A percentile compares a stretch with the other conserved stretches of the same genome.
Evolutionary conservation across 108 stramenopile species (phyloP).

Genomic region (Nitzschia palea): DNA sequence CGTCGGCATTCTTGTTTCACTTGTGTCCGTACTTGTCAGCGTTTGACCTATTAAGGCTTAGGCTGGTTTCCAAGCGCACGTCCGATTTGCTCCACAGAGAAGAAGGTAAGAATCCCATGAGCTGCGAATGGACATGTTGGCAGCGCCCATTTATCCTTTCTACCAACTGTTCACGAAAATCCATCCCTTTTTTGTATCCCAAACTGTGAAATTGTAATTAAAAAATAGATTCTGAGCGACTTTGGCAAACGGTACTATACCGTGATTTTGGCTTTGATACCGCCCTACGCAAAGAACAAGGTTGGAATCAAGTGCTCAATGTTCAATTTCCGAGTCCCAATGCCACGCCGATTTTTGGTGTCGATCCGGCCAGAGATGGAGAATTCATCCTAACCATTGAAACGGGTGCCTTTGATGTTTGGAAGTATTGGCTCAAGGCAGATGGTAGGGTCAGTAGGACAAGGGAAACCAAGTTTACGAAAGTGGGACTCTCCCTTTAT

Average conservation of each 20-base stretch:
- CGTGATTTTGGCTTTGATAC: conserved; percentile 20
- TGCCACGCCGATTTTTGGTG: conserved; percentile 1
- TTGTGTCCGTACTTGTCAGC: conserved; percentile 11
- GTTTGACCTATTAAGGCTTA: not conserved
- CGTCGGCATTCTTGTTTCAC: not conserved
- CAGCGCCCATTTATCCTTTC: too few species aligned
- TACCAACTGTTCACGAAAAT: not conserved
- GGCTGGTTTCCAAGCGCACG: not conserved
- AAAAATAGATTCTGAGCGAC: conserved; percentile 15
- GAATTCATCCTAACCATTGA: not conserved
- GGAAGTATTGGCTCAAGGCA: conserved; percentile 24
- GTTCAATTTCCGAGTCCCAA: conserved; percentile 3
- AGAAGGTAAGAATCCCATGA: not conserved
- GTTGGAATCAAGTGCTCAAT: conserved; percentile 11
- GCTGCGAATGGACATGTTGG: too few species aligned
- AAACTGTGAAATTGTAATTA: too few species aligned
- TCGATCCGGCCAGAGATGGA: conserved; percentile 2
- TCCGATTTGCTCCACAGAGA: conserved; percentile 4
- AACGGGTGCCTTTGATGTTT: conserved; percentile 20
- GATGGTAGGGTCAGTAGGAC: not conserved
- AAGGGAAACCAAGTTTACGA: not conserved
- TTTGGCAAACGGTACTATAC: conserved; percentile 11
- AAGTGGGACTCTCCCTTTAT: conserved; percentile 1
- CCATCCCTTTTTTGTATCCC: not conserved
- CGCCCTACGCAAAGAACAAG: not conserved